phyloP scores from a whole-genome alignment of 495 filamentous ascomycete genomes.

The Daldinia grandis region DNA sequence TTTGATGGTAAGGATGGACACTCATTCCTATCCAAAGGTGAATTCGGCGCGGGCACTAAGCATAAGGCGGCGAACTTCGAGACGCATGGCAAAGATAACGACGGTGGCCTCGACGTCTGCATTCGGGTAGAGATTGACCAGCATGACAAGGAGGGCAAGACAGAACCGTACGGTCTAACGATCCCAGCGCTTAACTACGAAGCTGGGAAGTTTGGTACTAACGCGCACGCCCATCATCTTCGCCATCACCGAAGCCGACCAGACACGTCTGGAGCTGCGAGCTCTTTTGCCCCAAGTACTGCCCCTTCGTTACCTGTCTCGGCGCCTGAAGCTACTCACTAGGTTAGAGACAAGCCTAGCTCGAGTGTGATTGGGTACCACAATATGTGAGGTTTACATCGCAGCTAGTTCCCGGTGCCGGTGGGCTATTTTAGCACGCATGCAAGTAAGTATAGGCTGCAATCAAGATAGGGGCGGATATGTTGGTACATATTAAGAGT shows the following conservation, averaged over 20 bases:
- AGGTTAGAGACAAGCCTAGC: conserved; percentile 7
- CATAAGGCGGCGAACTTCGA: conserved; percentile 67
- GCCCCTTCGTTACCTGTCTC: conserved; percentile 36
- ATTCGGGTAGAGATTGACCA: conserved; percentile 77
- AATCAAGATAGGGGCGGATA: neutral
- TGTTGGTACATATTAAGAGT: neutral
- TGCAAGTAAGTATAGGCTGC: neutral
- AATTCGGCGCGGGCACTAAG: conserved; percentile 68
- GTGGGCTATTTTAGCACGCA: neutral
- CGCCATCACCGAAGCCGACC: conserved; percentile 42
- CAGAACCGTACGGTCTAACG: conserved; percentile 74
- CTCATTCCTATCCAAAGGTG: conserved; percentile 68
- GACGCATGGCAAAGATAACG: conserved; percentile 59
- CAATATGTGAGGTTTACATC: neutral
- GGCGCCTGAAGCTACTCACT: conserved; percentile 36
- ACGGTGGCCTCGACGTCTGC: conserved; percentile 72
- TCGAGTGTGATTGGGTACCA: neutral
- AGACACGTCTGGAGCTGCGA: conserved; percentile 29
- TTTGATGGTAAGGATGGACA: conserved; percentile 66
- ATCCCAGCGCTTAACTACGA: conserved; percentile 57
- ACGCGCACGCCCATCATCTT: conserved; percentile 40
- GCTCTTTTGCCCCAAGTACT: conserved; percentile 37
- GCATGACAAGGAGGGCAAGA: conserved; percentile 66
- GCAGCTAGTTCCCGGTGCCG: neutral
- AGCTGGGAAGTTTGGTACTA: conserved; percentile 43